Conservation (phyloP, 2,329 filamentous ascomycete genomes). For the Trichoderma cornu-damae region DNA sequence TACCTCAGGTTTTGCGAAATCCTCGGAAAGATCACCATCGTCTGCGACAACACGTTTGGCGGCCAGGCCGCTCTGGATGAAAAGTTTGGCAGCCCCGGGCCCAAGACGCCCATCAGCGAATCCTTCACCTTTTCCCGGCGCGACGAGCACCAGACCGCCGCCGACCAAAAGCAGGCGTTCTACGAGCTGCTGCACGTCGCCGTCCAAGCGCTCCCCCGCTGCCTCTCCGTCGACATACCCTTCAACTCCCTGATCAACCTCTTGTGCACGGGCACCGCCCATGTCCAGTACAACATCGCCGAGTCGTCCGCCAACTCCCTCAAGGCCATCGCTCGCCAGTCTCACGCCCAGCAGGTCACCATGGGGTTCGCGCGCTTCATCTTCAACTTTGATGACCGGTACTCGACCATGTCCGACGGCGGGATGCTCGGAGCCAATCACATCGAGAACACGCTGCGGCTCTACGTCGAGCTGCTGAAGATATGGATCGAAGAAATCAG, state of each 20-base stretch:
- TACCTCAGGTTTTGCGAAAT: constrained; percentile 93
- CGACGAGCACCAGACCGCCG: constrained; percentile 66
- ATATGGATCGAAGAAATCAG: constrained; percentile 99
- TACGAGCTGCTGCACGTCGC: constrained; percentile 95
- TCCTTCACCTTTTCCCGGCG: constrained; percentile 85
- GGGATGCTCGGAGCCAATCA: constrained; percentile 92
- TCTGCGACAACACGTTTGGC: constrained; percentile 95
- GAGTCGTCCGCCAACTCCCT: constrained; percentile 86
- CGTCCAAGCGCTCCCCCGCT: constrained; percentile 91
- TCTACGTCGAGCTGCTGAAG: constrained; percentile 88
- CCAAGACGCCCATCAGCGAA: constrained; percentile 92
- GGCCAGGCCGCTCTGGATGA: constrained; percentile 93
- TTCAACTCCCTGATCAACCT: constrained; percentile 93
- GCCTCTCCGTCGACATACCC: constrained; percentile 81
- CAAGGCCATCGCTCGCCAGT: constrained; percentile 91
- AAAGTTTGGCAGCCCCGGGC: constrained; percentile 80
- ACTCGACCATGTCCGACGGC: constrained; percentile 96
- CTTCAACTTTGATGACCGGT: constrained; percentile 96
- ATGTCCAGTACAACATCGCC: constrained; percentile 89
- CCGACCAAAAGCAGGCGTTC: constrained; percentile 87
- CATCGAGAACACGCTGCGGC: constrained; percentile 85
- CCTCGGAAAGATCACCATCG: constrained; percentile 87
- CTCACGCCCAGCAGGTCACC: constrained; percentile 89
- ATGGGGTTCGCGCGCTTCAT: constrained; percentile 97
- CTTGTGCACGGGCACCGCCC: constrained; percentile 91